Conservation (phyloP, 164 flowering plant genomes). For the Saururus chinensis region DNA sequence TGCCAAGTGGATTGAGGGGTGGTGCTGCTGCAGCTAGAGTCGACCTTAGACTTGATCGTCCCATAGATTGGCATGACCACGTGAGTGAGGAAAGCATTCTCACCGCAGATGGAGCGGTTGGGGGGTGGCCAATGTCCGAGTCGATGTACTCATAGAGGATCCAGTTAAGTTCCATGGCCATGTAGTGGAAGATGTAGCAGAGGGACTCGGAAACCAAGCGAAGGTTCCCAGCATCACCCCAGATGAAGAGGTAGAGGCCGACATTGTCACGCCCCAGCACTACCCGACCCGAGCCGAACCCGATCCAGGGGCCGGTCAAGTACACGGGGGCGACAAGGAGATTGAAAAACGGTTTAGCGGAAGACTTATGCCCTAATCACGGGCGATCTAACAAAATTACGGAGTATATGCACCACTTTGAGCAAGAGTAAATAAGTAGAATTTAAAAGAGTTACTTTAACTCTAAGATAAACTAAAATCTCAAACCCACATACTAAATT, state of each 20-base stretch:
- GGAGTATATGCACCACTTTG: no score
- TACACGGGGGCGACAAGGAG: no score
- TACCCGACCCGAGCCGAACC: no score
- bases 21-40: constrained; percentile 57
- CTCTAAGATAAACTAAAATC: no score
- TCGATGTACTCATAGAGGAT: constrained; percentile 57
- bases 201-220: constrained; percentile 76
- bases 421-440: no score
- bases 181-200: constrained; percentile 71
- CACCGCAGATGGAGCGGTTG: constrained; percentile 6
- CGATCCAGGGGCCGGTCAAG: no score
- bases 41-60: constrained; percentile 35
- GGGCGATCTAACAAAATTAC: no score
- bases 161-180: constrained; percentile 67
- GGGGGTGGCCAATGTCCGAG: constrained; percentile 28
- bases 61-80: constrained; percentile 10
- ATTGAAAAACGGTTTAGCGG: no score
- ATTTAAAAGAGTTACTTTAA: no score
- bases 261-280: no score
- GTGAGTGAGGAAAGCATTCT: constrained; percentile 7
- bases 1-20: constrained; percentile 92
- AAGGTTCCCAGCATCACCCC: constrained; percentile 92
- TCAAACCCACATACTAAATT: no score
- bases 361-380: no score
- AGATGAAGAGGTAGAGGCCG: constrained; percentile 66